phyloP scores from a whole-genome alignment of 2,329 filamentous ascomycete species.

The Mycosphaerella arachidis region DNA sequence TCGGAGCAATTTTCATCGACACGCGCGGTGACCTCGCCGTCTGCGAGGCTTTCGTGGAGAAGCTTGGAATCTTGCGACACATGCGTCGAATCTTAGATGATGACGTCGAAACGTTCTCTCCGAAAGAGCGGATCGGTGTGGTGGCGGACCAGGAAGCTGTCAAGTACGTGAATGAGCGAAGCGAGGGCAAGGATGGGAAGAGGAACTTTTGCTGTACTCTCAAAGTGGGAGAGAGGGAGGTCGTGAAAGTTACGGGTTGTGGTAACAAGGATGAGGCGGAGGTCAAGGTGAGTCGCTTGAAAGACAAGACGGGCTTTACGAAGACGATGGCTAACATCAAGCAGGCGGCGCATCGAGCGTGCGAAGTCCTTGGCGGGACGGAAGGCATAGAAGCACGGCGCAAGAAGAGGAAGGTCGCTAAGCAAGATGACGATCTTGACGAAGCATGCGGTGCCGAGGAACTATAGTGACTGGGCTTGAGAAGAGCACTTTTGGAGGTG shows the following conservation, averaged over 20 bases:
- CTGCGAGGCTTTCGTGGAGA: conserved; percentile 58
- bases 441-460: not conserved
- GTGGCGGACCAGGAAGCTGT: conserved; percentile 53
- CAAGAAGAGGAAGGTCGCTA: conserved; percentile 6
- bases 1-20: conserved; percentile 84
- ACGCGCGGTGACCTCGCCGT: conserved; percentile 55
- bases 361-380: not conserved
- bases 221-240: conserved; percentile 31
- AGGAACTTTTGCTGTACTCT: conserved; percentile 33
- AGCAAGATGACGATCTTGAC: not conserved
- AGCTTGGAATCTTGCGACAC: conserved; percentile 61
- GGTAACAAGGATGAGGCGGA: conserved; percentile 36
- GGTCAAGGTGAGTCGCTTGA: conserved; percentile 24
- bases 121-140: conserved; percentile 64
- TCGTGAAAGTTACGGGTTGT: conserved; percentile 34
- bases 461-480: not conserved
- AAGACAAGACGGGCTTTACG: conserved; percentile 16
- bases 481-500: not conserved
- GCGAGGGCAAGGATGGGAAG: conserved; percentile 7
- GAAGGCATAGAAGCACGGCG: not conserved
- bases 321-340: not conserved
- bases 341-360: conserved; percentile 20
- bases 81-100: conserved; percentile 57
- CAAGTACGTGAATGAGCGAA: conserved; percentile 43
- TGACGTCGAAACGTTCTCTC: conserved; percentile 53